A percentile compares a stretch with the other conserved stretches of the same genome.
These are phyloP conservation scores for Elongisporangium senticosum DNA, from an alignment of 352 stramenopile species.

Conservation along the genomic window DNA sequence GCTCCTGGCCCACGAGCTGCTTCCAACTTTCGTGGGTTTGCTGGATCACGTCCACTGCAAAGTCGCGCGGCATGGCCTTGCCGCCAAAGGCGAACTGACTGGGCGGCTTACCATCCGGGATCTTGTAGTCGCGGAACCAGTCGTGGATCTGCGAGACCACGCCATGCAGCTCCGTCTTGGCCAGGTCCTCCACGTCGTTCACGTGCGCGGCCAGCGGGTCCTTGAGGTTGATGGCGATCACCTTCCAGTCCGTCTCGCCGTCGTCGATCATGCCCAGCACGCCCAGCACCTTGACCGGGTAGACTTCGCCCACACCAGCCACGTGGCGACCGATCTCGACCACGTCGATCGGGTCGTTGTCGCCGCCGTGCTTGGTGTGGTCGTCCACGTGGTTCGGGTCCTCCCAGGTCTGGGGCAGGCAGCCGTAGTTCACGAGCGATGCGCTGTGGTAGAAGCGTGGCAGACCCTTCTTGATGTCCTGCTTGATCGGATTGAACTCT, in stretches of 20 bases:
- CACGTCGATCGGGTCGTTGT: constrained; percentile 99
- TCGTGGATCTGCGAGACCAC: constrained; percentile 70
- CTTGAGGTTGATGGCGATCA: constrained; percentile 94
- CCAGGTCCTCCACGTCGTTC: constrained; percentile 90
- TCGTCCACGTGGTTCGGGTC: constrained; percentile 95
- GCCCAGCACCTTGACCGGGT: constrained; percentile 96
- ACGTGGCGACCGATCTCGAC: constrained; percentile 95
- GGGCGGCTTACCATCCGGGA: constrained; percentile 98
- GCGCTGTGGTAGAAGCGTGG: constrained; percentile 88
- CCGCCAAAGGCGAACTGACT: constrained; percentile 99
- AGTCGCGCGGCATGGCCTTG: constrained; percentile 78
- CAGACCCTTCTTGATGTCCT: constrained; percentile 98
- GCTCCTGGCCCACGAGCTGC: constrained; percentile 57
- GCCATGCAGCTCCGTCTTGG: constrained; percentile 67
- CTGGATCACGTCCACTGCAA: constrained; percentile 89
- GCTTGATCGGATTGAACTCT: constrained; percentile 92
- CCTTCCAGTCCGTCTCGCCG: constrained; percentile 99
- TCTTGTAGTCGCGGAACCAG: constrained; percentile 99
- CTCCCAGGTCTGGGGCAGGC: constrained; percentile 99
- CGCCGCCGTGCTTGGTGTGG: constrained; percentile 86
- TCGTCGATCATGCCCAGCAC: constrained; percentile 99
- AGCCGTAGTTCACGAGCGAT: constrained; percentile 96
- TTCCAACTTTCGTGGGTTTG: constrained; percentile 88
- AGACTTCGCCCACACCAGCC: constrained; percentile 89
- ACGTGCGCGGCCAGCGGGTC: constrained; percentile 94